These are phyloP conservation scores for Paramyrothecium roridum DNA, from an alignment of 2,329 filamentous ascomycete genomes.

Conservation along the genomic window DNA sequence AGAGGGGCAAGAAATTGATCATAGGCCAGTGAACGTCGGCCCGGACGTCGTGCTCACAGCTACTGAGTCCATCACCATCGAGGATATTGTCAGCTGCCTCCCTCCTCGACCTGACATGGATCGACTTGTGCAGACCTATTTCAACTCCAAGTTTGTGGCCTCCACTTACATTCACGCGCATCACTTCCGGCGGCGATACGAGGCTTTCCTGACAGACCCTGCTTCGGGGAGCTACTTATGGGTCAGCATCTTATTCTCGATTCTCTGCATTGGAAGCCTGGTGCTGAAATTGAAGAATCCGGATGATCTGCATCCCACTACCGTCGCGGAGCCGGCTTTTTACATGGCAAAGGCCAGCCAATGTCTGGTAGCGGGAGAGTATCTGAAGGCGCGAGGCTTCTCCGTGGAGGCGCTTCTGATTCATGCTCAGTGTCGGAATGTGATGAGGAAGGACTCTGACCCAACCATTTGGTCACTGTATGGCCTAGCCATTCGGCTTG, in stretches of 20 bases:
- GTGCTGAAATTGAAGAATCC: constrained; percentile 25
- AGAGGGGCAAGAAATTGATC: constrained; percentile 9
- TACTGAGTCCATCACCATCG: constrained; percentile 18
- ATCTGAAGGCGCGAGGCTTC: constrained; percentile 39
- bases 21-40: constrained; percentile 8
- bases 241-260: constrained; percentile 48
- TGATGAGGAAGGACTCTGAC: constrained; percentile 37
- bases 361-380: constrained; percentile 46
- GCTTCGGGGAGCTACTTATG: constrained; percentile 39
- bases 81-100: constrained; percentile 27
- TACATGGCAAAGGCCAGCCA: constrained; percentile 36
- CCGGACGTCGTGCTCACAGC: constrained; percentile 31
- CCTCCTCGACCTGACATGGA: constrained; percentile 34
- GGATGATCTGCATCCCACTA: constrained; percentile 11
- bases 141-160: constrained; percentile 33
- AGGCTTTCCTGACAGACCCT: constrained; percentile 42
- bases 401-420: constrained; percentile 49
- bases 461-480: constrained; percentile 45
- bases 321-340: constrained; percentile 19
- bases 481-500: constrained; percentile 42
- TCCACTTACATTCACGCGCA: constrained; percentile 35
- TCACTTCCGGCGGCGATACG: constrained; percentile 46
- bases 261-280: constrained; percentile 37
- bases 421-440: constrained; percentile 38
- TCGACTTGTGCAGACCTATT: constrained; percentile 32